Conservation (phyloP, 768 basidiomycete genomes). For the Phaffia tasmanica region DNA sequence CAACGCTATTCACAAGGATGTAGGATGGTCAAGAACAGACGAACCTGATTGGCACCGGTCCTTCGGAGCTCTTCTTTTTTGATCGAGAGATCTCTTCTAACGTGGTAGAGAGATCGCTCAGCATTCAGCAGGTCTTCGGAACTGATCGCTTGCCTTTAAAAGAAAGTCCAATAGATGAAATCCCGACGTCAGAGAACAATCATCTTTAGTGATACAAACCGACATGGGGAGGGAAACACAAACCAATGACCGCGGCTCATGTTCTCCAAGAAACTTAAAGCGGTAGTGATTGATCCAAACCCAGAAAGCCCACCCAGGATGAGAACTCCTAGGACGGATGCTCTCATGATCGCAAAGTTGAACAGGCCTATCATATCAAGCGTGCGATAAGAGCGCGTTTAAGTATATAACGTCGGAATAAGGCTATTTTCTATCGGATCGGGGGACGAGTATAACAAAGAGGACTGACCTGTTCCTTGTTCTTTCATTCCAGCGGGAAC, state of each 20-base stretch:
- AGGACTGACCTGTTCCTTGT: conserved; percentile 2
- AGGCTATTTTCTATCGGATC: conserved; percentile 28
- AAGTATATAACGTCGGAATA: conserved; percentile 5
- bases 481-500: conserved; percentile 17
- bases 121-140: conserved; percentile 15
- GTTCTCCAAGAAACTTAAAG: conserved; percentile 10
- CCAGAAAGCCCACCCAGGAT: conserved; percentile 72
- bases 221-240: background rate
- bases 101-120: conserved; percentile 19
- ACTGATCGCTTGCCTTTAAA: conserved; percentile 17
- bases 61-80: conserved; percentile 18
- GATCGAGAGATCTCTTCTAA: conserved; percentile 9
- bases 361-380: conserved; percentile 36
- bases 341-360: conserved; percentile 47
- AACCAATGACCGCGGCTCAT: conserved; percentile 16
- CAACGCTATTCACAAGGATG: background rate
- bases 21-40: background rate
- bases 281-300: conserved; percentile 19
- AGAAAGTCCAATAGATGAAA: background rate
- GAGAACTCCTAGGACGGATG: conserved; percentile 64
- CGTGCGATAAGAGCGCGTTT: conserved; percentile 34
- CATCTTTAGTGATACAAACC: background rate
- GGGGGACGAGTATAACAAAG: conserved; percentile 31
- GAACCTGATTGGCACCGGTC: background rate
- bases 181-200: no score